These are phyloP conservation scores for Tetrahymena elliotti DNA, from an alignment of 73 alveolate genomes.

Conservation along the genomic window DNA sequence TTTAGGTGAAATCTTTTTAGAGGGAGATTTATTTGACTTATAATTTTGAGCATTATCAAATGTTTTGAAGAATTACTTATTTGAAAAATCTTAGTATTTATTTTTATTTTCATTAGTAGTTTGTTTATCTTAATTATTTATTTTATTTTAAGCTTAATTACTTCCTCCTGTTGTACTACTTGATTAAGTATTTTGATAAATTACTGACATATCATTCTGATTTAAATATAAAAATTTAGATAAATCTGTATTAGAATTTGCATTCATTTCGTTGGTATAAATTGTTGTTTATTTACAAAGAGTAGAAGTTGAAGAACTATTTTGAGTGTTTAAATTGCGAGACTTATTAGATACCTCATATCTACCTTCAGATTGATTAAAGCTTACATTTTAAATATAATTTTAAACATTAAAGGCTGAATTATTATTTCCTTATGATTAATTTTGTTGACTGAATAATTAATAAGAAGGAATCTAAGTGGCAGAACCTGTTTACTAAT, in stretches of 20 bases:
- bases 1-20: not conserved
- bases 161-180: not conserved
- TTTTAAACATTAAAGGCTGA: not conserved
- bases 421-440: not conserved
- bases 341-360: not conserved
- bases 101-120: not conserved
- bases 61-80: not conserved
- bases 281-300: not conserved
- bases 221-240: not conserved
- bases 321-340: not conserved
- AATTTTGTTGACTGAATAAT: not conserved
- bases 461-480: not conserved
- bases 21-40: not conserved
- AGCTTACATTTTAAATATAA: not conserved
- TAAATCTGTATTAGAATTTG: not conserved
- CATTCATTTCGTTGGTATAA: not conserved
- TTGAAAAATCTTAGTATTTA: not conserved
- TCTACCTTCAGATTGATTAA: not conserved
- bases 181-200: not conserved
- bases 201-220: not conserved
- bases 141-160: not conserved
- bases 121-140: not conserved
- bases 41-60: not conserved
- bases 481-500: not conserved
- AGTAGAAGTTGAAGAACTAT: not conserved